A percentile compares a stretch with the other conserved stretches of the same genome.
Evolutionary conservation across 805 yeast genomes (phyloP).

Genomic region (Lipomyces kockii): DNA sequence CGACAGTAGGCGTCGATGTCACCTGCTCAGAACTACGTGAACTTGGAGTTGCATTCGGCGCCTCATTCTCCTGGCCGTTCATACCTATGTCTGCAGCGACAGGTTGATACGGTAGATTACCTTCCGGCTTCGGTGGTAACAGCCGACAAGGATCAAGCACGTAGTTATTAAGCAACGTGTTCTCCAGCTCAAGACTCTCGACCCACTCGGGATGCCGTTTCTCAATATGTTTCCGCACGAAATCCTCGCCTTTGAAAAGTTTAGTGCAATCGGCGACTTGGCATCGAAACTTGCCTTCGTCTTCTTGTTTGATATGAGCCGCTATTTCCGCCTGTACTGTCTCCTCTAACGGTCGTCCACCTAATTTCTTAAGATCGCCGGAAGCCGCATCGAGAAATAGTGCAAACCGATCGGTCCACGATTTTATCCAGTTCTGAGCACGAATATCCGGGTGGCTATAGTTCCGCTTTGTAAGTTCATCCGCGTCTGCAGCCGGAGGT

Average conservation of each 20-base stretch:
- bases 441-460: slow-evolving; percentile 17
- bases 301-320: slow-evolving; percentile 27
- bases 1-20: slow-evolving; percentile 1
- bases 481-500: slow-evolving; percentile 13
- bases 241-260: slow-evolving; percentile 36
- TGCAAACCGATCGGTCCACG: slow-evolving; percentile 32
- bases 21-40: neutral
- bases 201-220: slow-evolving; percentile 35
- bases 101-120: slow-evolving; percentile 14
- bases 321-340: slow-evolving; percentile 19
- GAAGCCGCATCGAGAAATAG: slow-evolving; percentile 23
- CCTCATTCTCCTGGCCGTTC: neutral
- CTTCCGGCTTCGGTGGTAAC: slow-evolving; percentile 28
- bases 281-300: slow-evolving; percentile 35
- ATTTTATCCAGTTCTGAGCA: slow-evolving; percentile 27
- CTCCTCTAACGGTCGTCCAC: slow-evolving; percentile 29
- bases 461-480: slow-evolving; percentile 3
- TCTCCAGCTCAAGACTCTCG: slow-evolving; percentile 16
- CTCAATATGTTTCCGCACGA: slow-evolving; percentile 34
- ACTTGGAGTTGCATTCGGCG: slow-evolving; percentile 1
- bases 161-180: slow-evolving; percentile 23
- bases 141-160: slow-evolving; percentile 32
- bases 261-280: slow-evolving; percentile 35
- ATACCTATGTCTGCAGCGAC: neutral
- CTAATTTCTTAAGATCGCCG: slow-evolving; percentile 26